Evolutionary conservation across 1,139 yeast species (phyloP).

Genomic region (Sugiyamaella paludigena): DNA sequence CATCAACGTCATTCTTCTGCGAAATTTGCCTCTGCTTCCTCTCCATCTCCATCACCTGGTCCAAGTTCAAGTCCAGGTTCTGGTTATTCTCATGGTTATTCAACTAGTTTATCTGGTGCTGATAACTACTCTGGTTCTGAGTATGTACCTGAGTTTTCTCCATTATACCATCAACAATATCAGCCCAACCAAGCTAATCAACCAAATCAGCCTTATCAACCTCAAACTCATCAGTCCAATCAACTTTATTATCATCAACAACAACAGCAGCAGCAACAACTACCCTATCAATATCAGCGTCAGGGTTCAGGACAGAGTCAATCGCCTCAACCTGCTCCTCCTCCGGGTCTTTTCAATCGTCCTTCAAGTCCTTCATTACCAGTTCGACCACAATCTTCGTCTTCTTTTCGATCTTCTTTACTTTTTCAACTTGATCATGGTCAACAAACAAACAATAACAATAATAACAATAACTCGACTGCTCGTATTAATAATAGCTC

Average conservation of each 20-base stretch:
- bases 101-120: conserved; percentile 5
- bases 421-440: neutral
- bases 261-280: neutral
- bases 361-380: conserved; percentile 31
- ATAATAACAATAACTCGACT: no score
- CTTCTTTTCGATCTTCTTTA: conserved; percentile 22
- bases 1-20: conserved; percentile 6
- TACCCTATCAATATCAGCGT: neutral
- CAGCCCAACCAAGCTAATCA: neutral
- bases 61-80: neutral
- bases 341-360: conserved; percentile 14
- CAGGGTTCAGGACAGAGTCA: neutral
- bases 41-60: conserved; percentile 8
- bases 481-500: conserved; percentile 1
- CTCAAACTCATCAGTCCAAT: neutral
- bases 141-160: conserved; percentile 9
- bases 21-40: conserved; percentile 3
- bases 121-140: conserved; percentile 1
- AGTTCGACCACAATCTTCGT: conserved; percentile 29
- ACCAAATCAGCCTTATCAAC: neutral
- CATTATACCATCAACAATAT: conserved; percentile 11
- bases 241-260: neutral
- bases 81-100: conserved; percentile 10
- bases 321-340: neutral
- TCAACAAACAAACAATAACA: neutral